A percentile compares a stretch with the other conserved stretches of the same genome.
phyloP scores from a whole-genome alignment of 257 asterid genomes.

The Nicotiana noctiflora region DNA sequence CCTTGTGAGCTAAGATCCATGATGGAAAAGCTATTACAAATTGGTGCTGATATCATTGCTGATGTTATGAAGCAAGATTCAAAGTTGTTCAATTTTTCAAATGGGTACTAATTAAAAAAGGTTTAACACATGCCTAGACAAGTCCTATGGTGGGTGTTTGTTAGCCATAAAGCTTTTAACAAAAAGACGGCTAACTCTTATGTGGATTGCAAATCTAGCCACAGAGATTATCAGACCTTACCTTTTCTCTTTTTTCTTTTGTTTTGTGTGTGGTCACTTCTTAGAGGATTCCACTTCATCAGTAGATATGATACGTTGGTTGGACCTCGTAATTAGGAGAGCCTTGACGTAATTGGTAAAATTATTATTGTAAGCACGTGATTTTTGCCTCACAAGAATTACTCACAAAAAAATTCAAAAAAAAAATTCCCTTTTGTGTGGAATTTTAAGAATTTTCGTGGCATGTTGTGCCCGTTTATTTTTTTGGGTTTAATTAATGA shows the following conservation, averaged over 20 bases:
- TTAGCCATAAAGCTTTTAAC: neutral
- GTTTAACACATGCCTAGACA: neutral
- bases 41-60: neutral
- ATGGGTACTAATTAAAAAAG: neutral
- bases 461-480: too few relatives aligned
- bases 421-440: too few relatives aligned
- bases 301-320: neutral
- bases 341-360: too few relatives aligned
- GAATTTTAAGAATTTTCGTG: too few relatives aligned
- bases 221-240: neutral
- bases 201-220: slow-evolving; percentile 1
- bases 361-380: too few relatives aligned
- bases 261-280: neutral
- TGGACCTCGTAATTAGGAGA: too few relatives aligned
- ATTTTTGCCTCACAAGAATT: too few relatives aligned
- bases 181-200: neutral
- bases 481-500: too few relatives aligned
- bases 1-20: neutral
- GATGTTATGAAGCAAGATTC: neutral
- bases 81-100: neutral
- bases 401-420: too few relatives aligned
- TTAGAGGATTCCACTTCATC: neutral
- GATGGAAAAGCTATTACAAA: neutral
- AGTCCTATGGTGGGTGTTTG: neutral
- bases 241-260: neutral